Evolutionary conservation across 148 eudicot genomes (phyloP), one percentile per base, ranked within the genome.

Genomic region (Pouteria glomerata): DNA sequence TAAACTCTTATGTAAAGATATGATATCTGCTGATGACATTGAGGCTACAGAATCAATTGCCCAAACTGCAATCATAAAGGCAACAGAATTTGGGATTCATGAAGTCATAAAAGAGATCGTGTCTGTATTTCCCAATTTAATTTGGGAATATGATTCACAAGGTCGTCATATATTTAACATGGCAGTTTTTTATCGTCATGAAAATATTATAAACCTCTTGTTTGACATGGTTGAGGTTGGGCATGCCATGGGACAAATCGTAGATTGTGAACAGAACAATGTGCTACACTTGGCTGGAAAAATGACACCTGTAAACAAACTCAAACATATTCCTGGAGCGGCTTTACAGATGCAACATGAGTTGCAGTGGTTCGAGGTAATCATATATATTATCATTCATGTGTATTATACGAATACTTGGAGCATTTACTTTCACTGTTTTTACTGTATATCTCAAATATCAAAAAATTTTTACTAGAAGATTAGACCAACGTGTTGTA

Each of bases 261-360:
- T 26, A 2, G 60, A 57, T 31, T 23, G 8, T 2, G 11, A 27
- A 0, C 4, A 8, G 33, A 57, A 57, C 15, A 57, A 26, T 57
- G 11, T 57, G 11, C 26, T 26, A 14, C 57, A 53, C 4, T 27
- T 66, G 42, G 69, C 62, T 57, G 72, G 57, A 10, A 66, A 57
- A 23, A 19, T 74, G 23, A 66, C 71, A 42, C 77, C 71, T 12
- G 4, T 42, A 15, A 6, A 21, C 48, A 62, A 15, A 16, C 71
- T 66, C 44, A 66, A 66, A 57, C 56, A 41, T 19, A 55, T 57
- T 47, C 44, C 65, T 66, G 77, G 77, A 15, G 57, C 77, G 11
- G 72, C 72, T 24, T 72, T 74, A 1, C 77, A 74, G 57, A 74
- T 74, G 77, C 72, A 74, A 55, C 71, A 66, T 3, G 77, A 74